Evolutionary conservation across 23 red algal species (phyloP).

Genomic region (Chondrus crispus): DNA sequence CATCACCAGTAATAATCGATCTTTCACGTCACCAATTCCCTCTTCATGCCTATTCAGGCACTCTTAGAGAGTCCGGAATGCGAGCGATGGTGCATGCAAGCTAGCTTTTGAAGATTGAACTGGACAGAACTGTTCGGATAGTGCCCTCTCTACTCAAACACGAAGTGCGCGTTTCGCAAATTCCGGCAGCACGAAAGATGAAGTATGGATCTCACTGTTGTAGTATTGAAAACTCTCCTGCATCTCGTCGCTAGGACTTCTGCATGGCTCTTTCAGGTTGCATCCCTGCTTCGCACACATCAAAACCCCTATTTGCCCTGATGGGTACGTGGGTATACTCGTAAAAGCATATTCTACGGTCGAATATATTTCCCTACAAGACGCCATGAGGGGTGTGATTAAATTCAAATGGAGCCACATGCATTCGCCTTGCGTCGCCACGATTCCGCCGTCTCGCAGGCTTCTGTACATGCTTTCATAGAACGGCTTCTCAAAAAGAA

Average conservation of each 20-base stretch:
- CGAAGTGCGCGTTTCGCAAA: slow-evolving; percentile 66
- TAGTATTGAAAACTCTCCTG: slow-evolving; percentile 71
- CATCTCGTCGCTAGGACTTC: slow-evolving; percentile 35
- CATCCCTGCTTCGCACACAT: slow-evolving; percentile 59
- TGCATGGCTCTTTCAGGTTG: background rate
- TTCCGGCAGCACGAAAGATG: slow-evolving; percentile 90
- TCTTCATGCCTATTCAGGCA: no score
- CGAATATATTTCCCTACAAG: slow-evolving; percentile 67
- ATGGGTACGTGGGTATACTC: slow-evolving; percentile 91
- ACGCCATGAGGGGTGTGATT: slow-evolving; percentile 53
- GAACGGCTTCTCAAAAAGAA: slow-evolving; percentile 70
- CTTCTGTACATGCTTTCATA: slow-evolving; percentile 60
- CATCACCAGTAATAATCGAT: no score
- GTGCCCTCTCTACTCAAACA: no score
- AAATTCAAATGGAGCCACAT: slow-evolving; percentile 91
- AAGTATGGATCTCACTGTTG: slow-evolving; percentile 71
- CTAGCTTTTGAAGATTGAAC: no score
- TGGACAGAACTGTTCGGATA: no score
- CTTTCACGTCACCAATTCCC: no score
- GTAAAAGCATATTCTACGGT: slow-evolving; percentile 88
- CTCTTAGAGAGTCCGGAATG: no score
- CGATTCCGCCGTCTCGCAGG: slow-evolving; percentile 66
- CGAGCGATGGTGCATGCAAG: no score
- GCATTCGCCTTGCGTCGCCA: slow-evolving; percentile 84
- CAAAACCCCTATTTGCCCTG: slow-evolving; percentile 85